Conservation (phyloP, 2,329 filamentous ascomycete species). For the Penicillium hesseltinei region DNA sequence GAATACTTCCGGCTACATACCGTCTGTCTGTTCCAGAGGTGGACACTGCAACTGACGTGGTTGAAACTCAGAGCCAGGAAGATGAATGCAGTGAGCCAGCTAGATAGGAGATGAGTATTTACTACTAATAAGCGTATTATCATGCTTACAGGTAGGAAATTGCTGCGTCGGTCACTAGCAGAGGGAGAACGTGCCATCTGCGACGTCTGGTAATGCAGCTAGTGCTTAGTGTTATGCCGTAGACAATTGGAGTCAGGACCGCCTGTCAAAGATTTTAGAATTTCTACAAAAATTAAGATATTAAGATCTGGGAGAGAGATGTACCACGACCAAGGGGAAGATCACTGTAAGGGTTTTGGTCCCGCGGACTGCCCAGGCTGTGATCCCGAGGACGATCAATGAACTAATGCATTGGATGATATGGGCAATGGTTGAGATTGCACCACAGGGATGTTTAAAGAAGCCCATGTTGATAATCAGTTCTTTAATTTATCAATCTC, state of each 20-base stretch:
- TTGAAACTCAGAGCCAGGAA: conserved; percentile 21
- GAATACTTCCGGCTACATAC: conserved; percentile 23
- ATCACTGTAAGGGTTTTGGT: conserved; percentile 22
- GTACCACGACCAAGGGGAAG: conserved; percentile 16
- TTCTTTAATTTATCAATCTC: neutral
- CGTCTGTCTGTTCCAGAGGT: conserved; percentile 17
- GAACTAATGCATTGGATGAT: conserved; percentile 14
- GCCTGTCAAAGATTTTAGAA: conserved; percentile 1
- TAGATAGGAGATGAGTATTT: neutral
- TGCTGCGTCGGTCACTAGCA: conserved; percentile 9
- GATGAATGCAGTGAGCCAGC: conserved; percentile 24
- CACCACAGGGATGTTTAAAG: conserved; percentile 11
- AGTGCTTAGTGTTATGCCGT: conserved; percentile 1
- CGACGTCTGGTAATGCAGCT: conserved; percentile 9
- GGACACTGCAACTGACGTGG: conserved; percentile 9
- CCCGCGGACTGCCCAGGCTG: conserved; percentile 18
- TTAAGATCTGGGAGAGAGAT: neutral
- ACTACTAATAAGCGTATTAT: neutral
- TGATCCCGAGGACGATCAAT: conserved; percentile 21
- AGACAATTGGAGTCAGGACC: conserved; percentile 9
- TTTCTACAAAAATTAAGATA: neutral
- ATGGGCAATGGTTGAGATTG: conserved; percentile 11
- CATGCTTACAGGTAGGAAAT: conserved; percentile 19
- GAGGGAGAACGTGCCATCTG: conserved; percentile 13
- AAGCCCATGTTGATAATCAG: conserved; percentile 3